These are phyloP conservation scores for Crotalaria pallida DNA, from an alignment of 306 rosid species.

Conservation along the genomic window DNA sequence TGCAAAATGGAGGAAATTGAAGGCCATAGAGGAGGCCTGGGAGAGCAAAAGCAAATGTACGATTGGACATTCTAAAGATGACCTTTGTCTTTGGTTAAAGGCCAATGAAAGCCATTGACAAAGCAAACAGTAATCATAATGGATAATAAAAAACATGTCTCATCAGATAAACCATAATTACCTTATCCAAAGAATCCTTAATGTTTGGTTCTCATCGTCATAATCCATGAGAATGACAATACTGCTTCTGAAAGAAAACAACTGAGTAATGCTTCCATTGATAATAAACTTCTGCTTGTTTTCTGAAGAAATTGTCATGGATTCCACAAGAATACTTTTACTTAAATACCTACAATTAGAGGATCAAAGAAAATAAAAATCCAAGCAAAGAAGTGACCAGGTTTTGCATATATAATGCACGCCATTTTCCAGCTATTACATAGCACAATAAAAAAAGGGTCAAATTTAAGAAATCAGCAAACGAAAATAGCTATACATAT, in stretches of 20 bases:
- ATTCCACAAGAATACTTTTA: neutral
- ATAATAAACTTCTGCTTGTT: neutral
- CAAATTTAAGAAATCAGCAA: neutral
- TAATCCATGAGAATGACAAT: neutral
- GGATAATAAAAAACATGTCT: neutral
- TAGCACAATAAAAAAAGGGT: neutral
- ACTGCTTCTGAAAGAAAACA: neutral
- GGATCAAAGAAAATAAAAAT: no score
- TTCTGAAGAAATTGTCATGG: neutral
- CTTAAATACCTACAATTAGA: neutral
- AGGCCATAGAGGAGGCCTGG: conserved; percentile 20
- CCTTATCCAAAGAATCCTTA: neutral
- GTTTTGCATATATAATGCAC: neutral
- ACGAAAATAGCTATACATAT: neutral
- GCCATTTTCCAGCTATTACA: neutral
- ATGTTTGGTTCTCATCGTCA: neutral
- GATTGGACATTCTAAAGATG: neutral
- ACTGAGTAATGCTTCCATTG: neutral
- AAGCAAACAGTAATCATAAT: neutral
- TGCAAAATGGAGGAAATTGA: neutral
- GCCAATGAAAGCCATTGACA: conserved; percentile 13
- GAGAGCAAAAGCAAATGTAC: neutral
- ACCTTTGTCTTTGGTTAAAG: neutral
- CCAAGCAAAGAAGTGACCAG: neutral
- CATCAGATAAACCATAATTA: neutral